Base-by-base conservation (phyloP, 495 filamentous ascomycete genomes). In the Daldinia caldariorum region DNA sequence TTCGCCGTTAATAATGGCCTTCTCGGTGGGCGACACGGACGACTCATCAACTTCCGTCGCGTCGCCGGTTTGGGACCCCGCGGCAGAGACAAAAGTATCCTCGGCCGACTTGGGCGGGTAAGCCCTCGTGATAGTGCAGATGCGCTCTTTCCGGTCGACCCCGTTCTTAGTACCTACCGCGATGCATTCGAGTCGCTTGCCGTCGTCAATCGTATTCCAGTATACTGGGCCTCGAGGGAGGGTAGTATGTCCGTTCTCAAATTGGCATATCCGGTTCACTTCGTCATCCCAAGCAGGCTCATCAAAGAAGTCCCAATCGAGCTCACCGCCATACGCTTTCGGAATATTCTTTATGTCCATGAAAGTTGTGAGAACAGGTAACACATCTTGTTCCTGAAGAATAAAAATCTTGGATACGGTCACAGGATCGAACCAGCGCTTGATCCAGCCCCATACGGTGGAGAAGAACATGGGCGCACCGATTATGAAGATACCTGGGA, bases 401-500 rank as follows among this genome's bases (percentile, higher is more conserved):
- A 97, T 93, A 77, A 97, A 94, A 74, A 97, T 97, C 80, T 97
- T 97, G 67, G 91, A 93, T 3, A 93, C 92, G 50, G 94, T 97
- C 63, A 91, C 90, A 29, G 94, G 94, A 80, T 97, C 94, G 76
- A 97, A 97, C 94, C 94, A 97, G 74, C 89, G 89, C 83, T 97
- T 96, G 79, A 96, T 90, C 94, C 94, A 97, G 68, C 91, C 87
- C 94, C 94, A 97, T 57, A 97, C 92, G 10, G 93, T 96, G 32
- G 91, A 91, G 81, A 97, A 97, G 85, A 96, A 97, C 47, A 87
- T 83, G 4, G 94, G 94, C 0, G 94, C 94, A 50, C 93, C 92
- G 66, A 97, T 91, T 74, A 97, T 92, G 86, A 92, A 74, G 34
- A 69, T 61, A 20, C 51, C 71, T 72, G 29, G 9, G 16, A 47